Percentiles rank a stretch among this genome's conserved stretches.
Conservation (phyloP, 1,284 basidiomycete genomes). For the Puccinia triticina region DNA sequence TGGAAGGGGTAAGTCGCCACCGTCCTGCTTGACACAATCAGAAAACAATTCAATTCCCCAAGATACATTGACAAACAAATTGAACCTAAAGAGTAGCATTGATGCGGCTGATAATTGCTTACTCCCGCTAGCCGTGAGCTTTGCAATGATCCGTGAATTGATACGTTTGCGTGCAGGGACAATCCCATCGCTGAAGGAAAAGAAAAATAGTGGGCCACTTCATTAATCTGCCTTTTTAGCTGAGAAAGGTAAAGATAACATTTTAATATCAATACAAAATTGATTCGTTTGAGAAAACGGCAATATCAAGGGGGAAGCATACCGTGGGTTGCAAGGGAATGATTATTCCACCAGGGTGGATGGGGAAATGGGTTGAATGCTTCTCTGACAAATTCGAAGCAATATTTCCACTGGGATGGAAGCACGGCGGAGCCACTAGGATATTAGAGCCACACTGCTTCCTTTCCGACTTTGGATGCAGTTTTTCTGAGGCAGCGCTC, state of each 20-base stretch:
- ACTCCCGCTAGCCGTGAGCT: neutral
- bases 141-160: neutral
- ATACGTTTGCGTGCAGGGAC: neutral
- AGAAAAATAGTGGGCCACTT: neutral
- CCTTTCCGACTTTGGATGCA: neutral
- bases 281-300: neutral
- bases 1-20: neutral
- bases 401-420: neutral
- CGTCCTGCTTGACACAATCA: neutral
- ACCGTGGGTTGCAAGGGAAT: slow-evolving; percentile 7
- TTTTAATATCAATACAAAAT: neutral
- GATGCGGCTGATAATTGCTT: neutral
- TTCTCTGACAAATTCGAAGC: neutral
- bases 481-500: neutral
- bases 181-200: slow-evolving; percentile 1
- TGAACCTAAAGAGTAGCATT: neutral
- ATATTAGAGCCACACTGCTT: neutral
- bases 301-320: neutral
- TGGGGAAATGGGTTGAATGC: slow-evolving; percentile 10
- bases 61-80: neutral
- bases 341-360: slow-evolving; percentile 20
- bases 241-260: neutral
- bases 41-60: neutral
- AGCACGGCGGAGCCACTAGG: neutral
- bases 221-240: neutral